phyloP scores from a whole-genome alignment of 164 flowering plant genomes.

The Malania oleifera region DNA sequence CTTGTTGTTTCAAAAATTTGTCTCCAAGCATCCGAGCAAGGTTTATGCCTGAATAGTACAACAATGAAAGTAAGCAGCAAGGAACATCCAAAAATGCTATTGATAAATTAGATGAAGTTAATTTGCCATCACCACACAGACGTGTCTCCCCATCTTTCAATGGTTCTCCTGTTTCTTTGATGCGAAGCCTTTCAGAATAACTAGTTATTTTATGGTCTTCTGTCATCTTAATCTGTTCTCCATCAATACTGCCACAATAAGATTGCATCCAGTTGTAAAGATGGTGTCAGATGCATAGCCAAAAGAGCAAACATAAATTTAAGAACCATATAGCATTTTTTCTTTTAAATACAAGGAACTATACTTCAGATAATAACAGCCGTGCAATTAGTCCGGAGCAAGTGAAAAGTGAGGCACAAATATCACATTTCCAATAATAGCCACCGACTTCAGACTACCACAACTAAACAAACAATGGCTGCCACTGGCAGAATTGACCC shows the following conservation, averaged over 20 bases:
- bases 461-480: too few species aligned
- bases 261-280: background rate
- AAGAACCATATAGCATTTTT: too few species aligned
- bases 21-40: slow-evolving; percentile 98
- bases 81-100: slow-evolving; percentile 1
- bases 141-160: slow-evolving; percentile 87
- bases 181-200: slow-evolving; percentile 65
- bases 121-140: slow-evolving; percentile 51
- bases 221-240: slow-evolving; percentile 72
- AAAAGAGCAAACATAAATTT: background rate
- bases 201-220: slow-evolving; percentile 84
- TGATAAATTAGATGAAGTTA: background rate
- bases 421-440: too few species aligned
- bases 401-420: too few species aligned
- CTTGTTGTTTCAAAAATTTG: slow-evolving; percentile 90
- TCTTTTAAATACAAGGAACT: too few species aligned
- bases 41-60: slow-evolving; percentile 56
- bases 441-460: too few species aligned
- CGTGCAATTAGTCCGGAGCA: too few species aligned
- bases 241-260: slow-evolving; percentile 55
- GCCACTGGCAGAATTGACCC: too few species aligned
- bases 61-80: background rate
- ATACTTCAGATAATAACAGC: too few species aligned
- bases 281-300: background rate
- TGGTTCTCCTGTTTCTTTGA: slow-evolving; percentile 60